Evolutionary conservation across 108 stramenopile species (phyloP), one percentile per base, ranked within the genome.

Genomic region (Skeletonema menzelii): DNA sequence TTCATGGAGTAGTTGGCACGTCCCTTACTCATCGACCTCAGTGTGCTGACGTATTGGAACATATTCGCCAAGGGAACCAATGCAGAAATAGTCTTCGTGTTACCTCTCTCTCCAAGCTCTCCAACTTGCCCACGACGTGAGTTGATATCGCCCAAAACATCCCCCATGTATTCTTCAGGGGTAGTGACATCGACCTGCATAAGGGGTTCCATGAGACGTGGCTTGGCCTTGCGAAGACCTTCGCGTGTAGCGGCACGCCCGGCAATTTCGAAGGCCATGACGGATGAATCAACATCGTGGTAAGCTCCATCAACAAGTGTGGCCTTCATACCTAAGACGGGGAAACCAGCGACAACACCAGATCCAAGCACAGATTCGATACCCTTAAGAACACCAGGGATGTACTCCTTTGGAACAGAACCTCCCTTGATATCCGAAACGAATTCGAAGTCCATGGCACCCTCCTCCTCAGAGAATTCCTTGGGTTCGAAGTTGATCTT

Each of bases 91-190:
- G 96, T 96, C 91, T 97, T 97, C 64, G 90, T 72, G 63, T 97
- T 96, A 63, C 97, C 96, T 65, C 98, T 85, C 80, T 98, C 97
- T 27, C 96, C 96, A 27, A 99, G 85, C 57, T 98, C 97, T 8
- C 89, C 93, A 63, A 99, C 91, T 44, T 92, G 83, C 61, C 98
- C 98, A 84, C 98, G 97, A 63, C 98, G 93, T 63, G 91, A 78
- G 88, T 98, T 98, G 84, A 99, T 95, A 75, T 99, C 98, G 60
- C 97, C 97, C 62, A 99, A 80, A 63, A 99, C 86, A 73, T 99
- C 98, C 55, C 98, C 98, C 95, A 99, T 95, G 93, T 97, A 98
- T 65, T 98, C 97, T 83, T 99, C 98, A 10, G 98, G 98, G 8
- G 95, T 96, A 59, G 94, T 86, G 12, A 99, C 85, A 85, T 99